Conservation (phyloP, 2,329 filamentous ascomycete species). For the Beauveria sp. region DNA sequence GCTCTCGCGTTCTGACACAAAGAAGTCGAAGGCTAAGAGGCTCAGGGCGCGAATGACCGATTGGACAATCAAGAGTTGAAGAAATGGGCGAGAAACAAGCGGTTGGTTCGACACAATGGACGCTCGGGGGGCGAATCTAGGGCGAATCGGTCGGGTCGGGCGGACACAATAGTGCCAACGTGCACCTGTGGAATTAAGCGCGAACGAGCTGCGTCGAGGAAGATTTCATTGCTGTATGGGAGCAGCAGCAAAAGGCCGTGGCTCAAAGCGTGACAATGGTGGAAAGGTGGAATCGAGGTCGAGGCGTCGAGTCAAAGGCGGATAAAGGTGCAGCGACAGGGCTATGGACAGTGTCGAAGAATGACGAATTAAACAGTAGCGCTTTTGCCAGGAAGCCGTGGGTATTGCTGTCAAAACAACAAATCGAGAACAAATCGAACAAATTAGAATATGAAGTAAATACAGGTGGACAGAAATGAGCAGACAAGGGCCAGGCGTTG, state of each 20-base stretch:
- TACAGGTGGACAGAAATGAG: neutral
- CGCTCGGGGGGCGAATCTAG: neutral
- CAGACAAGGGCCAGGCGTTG: neutral
- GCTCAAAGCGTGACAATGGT: neutral
- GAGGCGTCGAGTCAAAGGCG: neutral
- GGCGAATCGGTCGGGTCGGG: neutral
- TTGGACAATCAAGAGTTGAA: neutral
- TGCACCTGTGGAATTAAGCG: constrained; percentile 1
- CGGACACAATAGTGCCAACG: neutral
- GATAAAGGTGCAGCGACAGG: neutral
- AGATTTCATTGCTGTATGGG: neutral
- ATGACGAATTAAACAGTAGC: neutral
- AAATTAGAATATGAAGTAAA: neutral
- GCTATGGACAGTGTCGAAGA: neutral
- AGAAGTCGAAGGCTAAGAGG: neutral
- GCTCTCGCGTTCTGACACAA: neutral
- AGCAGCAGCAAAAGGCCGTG: neutral
- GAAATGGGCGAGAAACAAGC: neutral
- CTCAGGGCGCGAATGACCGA: neutral
- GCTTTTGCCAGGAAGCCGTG: neutral
- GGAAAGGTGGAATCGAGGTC: neutral
- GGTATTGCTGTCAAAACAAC: neutral
- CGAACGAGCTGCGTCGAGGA: neutral
- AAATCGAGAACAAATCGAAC: neutral
- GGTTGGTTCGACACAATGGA: neutral